Percentiles rank a stretch among this genome's conserved stretches.
Conservation (phyloP, 257 asterid species). For the Rhazya stricta region DNA sequence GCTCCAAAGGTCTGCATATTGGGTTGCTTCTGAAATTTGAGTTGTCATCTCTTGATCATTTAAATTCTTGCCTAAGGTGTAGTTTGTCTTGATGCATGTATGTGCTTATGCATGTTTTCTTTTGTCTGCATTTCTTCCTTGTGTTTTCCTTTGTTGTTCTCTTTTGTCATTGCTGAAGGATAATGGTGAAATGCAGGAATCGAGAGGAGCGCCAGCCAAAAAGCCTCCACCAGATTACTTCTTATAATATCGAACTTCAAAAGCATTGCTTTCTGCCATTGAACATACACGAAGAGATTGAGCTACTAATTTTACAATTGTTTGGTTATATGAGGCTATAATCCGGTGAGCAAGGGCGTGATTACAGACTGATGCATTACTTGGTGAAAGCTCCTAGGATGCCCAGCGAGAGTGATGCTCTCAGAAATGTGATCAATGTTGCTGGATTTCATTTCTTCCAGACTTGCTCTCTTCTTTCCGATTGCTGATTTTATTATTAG, state of each 20-base stretch:
- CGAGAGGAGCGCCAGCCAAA: slow-evolving; percentile 80
- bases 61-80: not conserved
- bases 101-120: not conserved
- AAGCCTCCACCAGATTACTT: slow-evolving; percentile 93
- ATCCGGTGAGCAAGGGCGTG: not conserved
- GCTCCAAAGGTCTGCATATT: not conserved
- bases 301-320: slow-evolving; percentile 7
- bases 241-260: slow-evolving; percentile 35
- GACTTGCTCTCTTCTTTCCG: not conserved
- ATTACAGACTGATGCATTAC: not conserved
- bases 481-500: not conserved
- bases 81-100: not conserved
- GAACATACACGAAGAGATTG: not conserved
- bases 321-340: not conserved
- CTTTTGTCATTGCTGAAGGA: not conserved
- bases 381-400: not conserved
- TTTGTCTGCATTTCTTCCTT: not conserved
- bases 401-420: not conserved
- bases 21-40: not conserved
- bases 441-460: not conserved
- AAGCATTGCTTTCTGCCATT: slow-evolving; percentile 13
- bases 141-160: not conserved
- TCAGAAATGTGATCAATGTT: not conserved
- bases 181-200: slow-evolving; percentile 54
- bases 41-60: not conserved